Evolutionary conservation across 2,329 filamentous ascomycete species (phyloP).

Genomic region (Fusarium penzigii): DNA sequence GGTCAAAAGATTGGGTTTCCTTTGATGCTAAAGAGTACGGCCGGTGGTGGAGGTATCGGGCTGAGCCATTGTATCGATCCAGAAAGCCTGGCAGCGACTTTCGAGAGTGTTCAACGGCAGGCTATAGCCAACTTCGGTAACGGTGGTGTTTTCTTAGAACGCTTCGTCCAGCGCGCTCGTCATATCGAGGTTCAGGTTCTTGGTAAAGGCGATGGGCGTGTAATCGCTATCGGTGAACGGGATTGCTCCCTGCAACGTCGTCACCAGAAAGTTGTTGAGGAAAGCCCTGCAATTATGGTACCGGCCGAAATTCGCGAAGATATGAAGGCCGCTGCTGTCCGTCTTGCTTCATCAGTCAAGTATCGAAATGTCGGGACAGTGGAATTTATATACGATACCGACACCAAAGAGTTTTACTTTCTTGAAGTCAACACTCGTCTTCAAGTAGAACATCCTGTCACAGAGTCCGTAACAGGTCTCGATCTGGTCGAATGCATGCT

Average conservation of each 20-base stretch:
- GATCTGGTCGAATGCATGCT: constrained; percentile 65
- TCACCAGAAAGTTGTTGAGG: constrained; percentile 55
- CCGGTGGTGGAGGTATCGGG: constrained; percentile 49
- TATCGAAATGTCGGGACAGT: constrained; percentile 47
- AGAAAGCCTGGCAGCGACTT: constrained; percentile 32
- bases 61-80: constrained; percentile 39
- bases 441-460: constrained; percentile 55
- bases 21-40: constrained; percentile 50
- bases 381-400: constrained; percentile 45
- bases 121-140: constrained; percentile 45
- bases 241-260: constrained; percentile 54
- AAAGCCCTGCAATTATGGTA: constrained; percentile 42
- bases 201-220: constrained; percentile 44
- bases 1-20: constrained; percentile 37
- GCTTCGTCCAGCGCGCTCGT: constrained; percentile 41
- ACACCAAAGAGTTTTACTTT: constrained; percentile 43
- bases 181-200: constrained; percentile 55
- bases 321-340: constrained; percentile 40
- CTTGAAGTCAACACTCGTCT: constrained; percentile 51
- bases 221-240: constrained; percentile 44
- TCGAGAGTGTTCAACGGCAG: constrained; percentile 40
- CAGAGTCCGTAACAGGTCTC: constrained; percentile 73
- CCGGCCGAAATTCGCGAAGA: constrained; percentile 28
- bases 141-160: constrained; percentile 43
- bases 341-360: constrained; percentile 36